Conservation (phyloP, 2,329 filamentous ascomycete genomes). For the Tolypocladium guangdongense region DNA sequence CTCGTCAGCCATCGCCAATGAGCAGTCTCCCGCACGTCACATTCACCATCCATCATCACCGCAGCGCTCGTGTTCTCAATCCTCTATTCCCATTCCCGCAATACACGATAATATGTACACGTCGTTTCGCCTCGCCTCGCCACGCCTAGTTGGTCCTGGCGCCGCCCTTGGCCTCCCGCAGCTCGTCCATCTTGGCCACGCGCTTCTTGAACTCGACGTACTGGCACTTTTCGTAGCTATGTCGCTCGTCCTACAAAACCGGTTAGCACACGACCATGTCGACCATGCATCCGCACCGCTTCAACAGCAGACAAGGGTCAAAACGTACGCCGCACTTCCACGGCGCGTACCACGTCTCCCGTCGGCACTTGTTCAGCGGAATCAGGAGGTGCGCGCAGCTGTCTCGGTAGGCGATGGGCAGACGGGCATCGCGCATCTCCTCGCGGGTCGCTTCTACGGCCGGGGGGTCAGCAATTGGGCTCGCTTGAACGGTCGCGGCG, state of each 20-base stretch:
- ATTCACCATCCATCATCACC: neutral
- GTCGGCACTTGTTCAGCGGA: conserved; percentile 88
- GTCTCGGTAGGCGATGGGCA: conserved; percentile 87
- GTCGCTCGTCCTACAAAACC: conserved; percentile 68
- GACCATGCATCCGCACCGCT: too few relatives aligned
- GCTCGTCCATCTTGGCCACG: conserved; percentile 96
- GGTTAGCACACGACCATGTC: neutral
- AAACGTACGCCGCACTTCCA: conserved; percentile 91
- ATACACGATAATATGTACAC: neutral
- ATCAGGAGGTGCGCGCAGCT: conserved; percentile 92
- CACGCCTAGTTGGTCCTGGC: conserved; percentile 66
- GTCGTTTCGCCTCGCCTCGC: neutral
- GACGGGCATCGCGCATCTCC: conserved; percentile 84
- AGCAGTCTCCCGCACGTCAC: neutral
- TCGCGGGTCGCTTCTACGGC: conserved; percentile 64
- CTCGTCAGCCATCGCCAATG: neutral
- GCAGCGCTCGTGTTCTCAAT: neutral
- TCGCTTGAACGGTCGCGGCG: neutral
- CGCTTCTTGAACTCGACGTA: conserved; percentile 98
- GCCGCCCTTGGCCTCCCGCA: conserved; percentile 75
- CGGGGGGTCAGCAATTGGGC: neutral
- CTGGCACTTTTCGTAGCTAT: conserved; percentile 98
- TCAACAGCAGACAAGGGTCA: neutral
- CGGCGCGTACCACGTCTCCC: conserved; percentile 83
- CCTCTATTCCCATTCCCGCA: neutral